phyloP scores from a whole-genome alignment of 257 asterid genomes.

The Nicotiana tomentosiformis region DNA sequence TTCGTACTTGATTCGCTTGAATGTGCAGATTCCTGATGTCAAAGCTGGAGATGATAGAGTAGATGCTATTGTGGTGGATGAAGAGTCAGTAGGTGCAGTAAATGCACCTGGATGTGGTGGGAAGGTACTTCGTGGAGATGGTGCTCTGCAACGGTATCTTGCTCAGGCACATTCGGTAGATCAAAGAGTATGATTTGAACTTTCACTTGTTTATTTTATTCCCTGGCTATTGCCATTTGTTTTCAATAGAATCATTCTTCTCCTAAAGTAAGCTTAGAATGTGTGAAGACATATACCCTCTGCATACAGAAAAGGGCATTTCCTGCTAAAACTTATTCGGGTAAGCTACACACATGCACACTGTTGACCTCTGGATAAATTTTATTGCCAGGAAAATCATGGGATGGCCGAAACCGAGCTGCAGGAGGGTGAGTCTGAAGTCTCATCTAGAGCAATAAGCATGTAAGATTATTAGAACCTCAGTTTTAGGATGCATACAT shows the following conservation, averaged over 20 bases:
- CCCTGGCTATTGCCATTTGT: not conserved
- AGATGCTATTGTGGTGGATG: slow-evolving; percentile 78
- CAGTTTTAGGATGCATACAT: not conserved
- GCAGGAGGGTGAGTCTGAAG: slow-evolving; percentile 54
- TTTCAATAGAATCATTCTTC: not conserved
- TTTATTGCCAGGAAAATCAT: slow-evolving; percentile 38
- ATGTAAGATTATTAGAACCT: slow-evolving; percentile 31
- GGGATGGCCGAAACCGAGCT: slow-evolving; percentile 26
- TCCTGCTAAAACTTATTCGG: not conserved
- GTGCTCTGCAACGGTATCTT: slow-evolving; percentile 59
- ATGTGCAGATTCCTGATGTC: slow-evolving; percentile 66
- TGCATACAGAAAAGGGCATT: not conserved
- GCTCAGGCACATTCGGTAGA: slow-evolving; percentile 32
- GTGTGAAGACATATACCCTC: not conserved
- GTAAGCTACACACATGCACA: not conserved
- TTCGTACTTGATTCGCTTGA: not conserved
- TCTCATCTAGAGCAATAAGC: slow-evolving; percentile 69
- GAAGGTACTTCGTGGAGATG: slow-evolving; percentile 68
- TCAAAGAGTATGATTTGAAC: slow-evolving; percentile 30
- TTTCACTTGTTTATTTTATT: slow-evolving; percentile 3
- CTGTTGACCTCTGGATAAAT: not conserved
- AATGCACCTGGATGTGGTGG: slow-evolving; percentile 66
- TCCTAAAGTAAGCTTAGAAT: not conserved
- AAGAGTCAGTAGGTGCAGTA: slow-evolving; percentile 60
- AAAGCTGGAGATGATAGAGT: slow-evolving; percentile 54